These are phyloP conservation scores for Penicillium sp. DNA, from an alignment of 2,329 filamentous ascomycete genomes.

Conservation along the genomic window DNA sequence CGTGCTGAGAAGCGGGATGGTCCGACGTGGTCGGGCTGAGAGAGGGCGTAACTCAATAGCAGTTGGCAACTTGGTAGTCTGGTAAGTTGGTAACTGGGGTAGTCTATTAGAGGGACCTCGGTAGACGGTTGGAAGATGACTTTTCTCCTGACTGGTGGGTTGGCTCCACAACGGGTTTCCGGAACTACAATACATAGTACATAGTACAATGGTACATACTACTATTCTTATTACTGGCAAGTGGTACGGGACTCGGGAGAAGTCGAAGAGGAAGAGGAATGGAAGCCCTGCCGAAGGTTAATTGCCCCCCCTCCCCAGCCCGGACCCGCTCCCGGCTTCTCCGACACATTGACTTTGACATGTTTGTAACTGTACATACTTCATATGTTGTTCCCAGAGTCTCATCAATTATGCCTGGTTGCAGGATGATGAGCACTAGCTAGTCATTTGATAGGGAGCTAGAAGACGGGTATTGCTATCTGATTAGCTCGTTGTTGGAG, in stretches of 20 bases:
- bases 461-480: no score
- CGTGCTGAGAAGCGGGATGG: neutral
- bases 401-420: neutral
- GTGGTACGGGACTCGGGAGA: neutral
- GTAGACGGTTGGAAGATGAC: neutral
- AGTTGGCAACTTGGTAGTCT: no score
- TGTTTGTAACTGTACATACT: neutral
- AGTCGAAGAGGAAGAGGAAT: slow-evolving; percentile 6
- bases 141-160: neutral
- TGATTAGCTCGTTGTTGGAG: no score
- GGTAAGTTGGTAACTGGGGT: neutral
- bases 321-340: neutral
- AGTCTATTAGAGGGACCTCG: neutral
- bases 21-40: neutral
- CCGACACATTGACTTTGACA: neutral
- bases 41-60: neutral
- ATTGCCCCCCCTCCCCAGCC: slow-evolving; percentile 5
- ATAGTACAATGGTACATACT: no score
- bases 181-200: no score
- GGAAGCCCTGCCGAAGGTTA: slow-evolving; percentile 20
- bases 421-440: neutral
- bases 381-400: neutral
- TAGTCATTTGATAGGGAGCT: no score
- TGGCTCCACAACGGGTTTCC: neutral
- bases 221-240: no score